Base-by-base conservation (phyloP, 1,284 basidiomycete species). In the Phenoliferia sp. region DNA sequence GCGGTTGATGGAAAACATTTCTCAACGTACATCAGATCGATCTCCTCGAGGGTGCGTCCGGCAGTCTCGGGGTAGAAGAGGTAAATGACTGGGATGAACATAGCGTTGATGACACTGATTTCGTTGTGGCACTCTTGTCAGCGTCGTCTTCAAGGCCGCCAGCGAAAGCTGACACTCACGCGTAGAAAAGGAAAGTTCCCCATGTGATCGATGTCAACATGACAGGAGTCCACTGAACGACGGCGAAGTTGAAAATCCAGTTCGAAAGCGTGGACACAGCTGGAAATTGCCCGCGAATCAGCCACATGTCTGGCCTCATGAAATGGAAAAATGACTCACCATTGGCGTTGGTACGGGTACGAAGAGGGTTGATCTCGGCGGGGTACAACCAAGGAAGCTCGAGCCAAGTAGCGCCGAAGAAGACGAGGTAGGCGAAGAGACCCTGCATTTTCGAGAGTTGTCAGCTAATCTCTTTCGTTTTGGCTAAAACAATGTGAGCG, bases 331-430 rank as follows among this genome's bases (percentile, higher is more conserved):
- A n/a, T n/a, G n/a, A n/a, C n/a, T n/a, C n/a, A n/a, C n/a, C n/a
- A 77, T 84, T 84, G 67, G 82, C 82, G 71, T 81, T 79, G 54
- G 82, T 83, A 69, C 83, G 79, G 72, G 83, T 83, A 6, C 80
- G 75, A 74, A 83, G 80, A 32, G 82, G 82, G 78, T 82, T 82
- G 75, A 84, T 80, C 78, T 84, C 83, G 73, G 83, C 83, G 32
- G 82, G 61, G 64, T 65, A 65, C n/a, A 70, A 34, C 66, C 64
- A 68, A 3, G 61, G 69, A 12, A 44, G 22, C 63, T 79, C 78
- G 36, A 82, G 78, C 80, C 80, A 80, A 31, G 81, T 81, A 33
- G 78, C 80, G 63, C 79, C 80, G 75, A 82, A 81, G 77, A 81
- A 81, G 35, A 77, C 69, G 72, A 72, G 72, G 74, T 78, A 85